phyloP scores from a whole-genome alignment of 352 stramenopile genomes.

The Phytophthora pini region DNA sequence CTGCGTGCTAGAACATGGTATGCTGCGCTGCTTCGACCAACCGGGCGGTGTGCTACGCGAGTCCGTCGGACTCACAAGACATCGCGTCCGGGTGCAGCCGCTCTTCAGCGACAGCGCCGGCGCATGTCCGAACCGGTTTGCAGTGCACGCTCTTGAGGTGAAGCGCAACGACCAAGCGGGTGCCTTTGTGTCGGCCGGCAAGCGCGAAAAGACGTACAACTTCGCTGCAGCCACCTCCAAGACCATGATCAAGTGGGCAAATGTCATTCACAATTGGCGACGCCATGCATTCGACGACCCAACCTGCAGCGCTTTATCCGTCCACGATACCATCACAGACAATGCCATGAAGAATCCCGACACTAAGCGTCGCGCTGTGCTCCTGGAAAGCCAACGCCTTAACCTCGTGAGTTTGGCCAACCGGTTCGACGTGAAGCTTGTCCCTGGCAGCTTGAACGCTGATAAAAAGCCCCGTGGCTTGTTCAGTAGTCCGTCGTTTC shows the following conservation, averaged over 20 bases:
- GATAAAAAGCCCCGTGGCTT: constrained; percentile 25
- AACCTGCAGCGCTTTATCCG: constrained; percentile 36
- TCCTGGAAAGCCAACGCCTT: constrained; percentile 35
- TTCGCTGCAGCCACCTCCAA: constrained; percentile 65
- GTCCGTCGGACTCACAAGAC: constrained; percentile 64
- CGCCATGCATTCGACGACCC: constrained; percentile 72
- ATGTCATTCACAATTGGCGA: constrained; percentile 78
- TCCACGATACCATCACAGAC: constrained; percentile 32
- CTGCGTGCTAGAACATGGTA: constrained; percentile 74
- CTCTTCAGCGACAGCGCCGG: constrained; percentile 44
- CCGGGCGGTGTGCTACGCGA: constrained; percentile 45
- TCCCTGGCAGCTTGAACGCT: constrained; percentile 7
- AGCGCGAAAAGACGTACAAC: constrained; percentile 41
- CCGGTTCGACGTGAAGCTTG: constrained; percentile 63
- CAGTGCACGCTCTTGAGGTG: constrained; percentile 54
- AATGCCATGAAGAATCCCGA: constrained; percentile 23
- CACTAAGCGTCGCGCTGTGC: constrained; percentile 19
- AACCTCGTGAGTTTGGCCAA: constrained; percentile 39
- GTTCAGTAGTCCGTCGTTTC: constrained; percentile 27
- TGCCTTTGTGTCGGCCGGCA: constrained; percentile 44
- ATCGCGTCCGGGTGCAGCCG: constrained; percentile 64
- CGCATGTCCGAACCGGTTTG: constrained; percentile 76
- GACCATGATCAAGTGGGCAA: constrained; percentile 70
- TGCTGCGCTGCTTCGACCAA: constrained; percentile 56
- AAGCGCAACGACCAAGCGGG: constrained; percentile 58